Conservation (phyloP, 2,329 filamentous ascomycete genomes). For the Aspergillus fischeri region DNA sequence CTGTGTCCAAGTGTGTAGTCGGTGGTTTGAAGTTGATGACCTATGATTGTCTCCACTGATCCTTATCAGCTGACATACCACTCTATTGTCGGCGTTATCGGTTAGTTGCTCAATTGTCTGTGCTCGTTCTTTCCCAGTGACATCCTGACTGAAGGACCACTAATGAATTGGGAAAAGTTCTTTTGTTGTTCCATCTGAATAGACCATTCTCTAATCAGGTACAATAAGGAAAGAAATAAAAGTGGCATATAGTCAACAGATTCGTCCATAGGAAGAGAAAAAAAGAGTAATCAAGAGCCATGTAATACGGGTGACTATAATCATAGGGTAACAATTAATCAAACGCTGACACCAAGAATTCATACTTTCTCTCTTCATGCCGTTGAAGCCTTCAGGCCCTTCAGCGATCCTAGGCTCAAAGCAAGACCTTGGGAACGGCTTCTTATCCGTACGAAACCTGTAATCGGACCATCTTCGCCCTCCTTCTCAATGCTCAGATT, state of each 20-base stretch:
- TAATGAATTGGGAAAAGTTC: background rate
- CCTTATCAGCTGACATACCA: background rate
- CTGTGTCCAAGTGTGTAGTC: background rate
- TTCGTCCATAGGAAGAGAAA: conserved; percentile 25
- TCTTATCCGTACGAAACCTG: conserved; percentile 95
- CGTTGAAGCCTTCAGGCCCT: conserved; percentile 75
- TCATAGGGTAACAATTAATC: conserved; percentile 27
- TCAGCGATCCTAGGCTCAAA: conserved; percentile 86
- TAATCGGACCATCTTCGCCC: conserved; percentile 89
- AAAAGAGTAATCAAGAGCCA: conserved; percentile 10
- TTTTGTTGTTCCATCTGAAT: conserved; percentile 9
- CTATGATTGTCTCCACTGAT: background rate
- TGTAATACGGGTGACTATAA: conserved; percentile 11
- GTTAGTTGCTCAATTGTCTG: no score
- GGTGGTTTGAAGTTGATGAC: background rate
- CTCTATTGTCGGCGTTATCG: background rate
- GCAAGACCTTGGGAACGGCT: conserved; percentile 94
- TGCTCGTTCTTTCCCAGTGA: no score
- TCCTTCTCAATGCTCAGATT: conserved; percentile 98
- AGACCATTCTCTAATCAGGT: conserved; percentile 13
- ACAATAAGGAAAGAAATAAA: conserved; percentile 12
- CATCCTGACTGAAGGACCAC: background rate
- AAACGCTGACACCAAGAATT: conserved; percentile 23
- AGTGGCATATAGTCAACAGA: conserved; percentile 25
- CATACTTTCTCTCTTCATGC: conserved; percentile 29